Evolutionary conservation across 2,329 filamentous ascomycete species (phyloP), one percentile per base, ranked within the genome.

Genomic region (Hymenoscyphus repandus): DNA sequence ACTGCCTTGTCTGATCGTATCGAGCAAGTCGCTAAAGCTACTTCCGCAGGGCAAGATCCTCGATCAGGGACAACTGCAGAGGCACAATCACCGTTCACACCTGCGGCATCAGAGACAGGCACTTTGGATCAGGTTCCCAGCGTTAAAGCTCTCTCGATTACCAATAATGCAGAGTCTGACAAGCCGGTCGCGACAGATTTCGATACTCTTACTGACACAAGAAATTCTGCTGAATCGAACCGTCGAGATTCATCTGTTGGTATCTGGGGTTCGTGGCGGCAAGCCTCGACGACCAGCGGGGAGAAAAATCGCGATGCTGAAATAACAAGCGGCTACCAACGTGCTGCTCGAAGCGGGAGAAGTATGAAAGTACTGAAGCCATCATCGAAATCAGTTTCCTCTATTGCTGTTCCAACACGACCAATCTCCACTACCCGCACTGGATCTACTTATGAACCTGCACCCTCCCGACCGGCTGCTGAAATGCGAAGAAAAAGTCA

Each of bases 321-420:
- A 2, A 68, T 72, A 7, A 66, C 70, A 1, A 73, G 72, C 47
- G 74, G 75, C 5, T 83, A 83, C 22, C 89, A 90, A 64, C 85
- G 89, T 64, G 85, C 84, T 60, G 74, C 84, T 57, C 70, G 82
- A 64, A 74, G 82, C 43, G 70, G 73, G 15, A 80, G 86, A 45
- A 84, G 83, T 45, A 97, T 97, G 86, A 97, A 96, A 72, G 86
- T 96, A 1, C 74, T 97, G 47, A 90, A 90, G 63, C 84, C 92
- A 1, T 77, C 90, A 1, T 77, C 77, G 50, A 93, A 90, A 66
- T 75, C 83, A 18, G 71, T 72, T 22, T 78, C 84, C 1, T 69
- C 71, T 1, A 75, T 76, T 9, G 69, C 70, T 52, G 72, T 74
- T 0, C 32, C 57, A 20, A 52, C 27, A 18, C 62, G 62, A 11